Evolutionary conservation across 192 early-diverging fungal species (phyloP), one percentile per base, ranked within the genome.

Genomic region (Backusella sp.): DNA sequence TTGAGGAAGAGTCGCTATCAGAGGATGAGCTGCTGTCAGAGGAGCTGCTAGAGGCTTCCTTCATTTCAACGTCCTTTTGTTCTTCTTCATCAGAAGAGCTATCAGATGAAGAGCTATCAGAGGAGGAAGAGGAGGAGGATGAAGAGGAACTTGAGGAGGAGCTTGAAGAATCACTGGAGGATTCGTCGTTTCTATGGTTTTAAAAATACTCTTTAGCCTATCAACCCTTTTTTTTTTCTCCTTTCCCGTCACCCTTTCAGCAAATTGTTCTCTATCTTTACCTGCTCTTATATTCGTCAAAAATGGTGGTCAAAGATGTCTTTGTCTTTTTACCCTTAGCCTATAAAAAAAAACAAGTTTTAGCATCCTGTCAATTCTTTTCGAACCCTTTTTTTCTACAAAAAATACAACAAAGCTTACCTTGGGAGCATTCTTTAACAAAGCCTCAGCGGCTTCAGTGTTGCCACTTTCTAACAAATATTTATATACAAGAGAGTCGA

Each of bases 401-500:
- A 30, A 3, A 32, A 32, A 32, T 32, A 32, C 32, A 32, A 34
- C 7, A 59, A 26, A 17, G 28, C 68, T 81, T 77, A 81, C 80
- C 4, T 67, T 70, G 21, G 76, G 46, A 62, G 36, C 37, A 12
- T 76, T 70, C 35, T 77, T 77, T 35, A 77, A 77, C 19, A 81
- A 74, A n/a, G 76, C 73, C n/a, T 77, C 66, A 19, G 80, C 80
- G 19, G 73, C 73, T 9, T 74, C 70, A 12, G 41, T 72, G 6
- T 71, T 68, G 23, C 76, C 80, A 21, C 28, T 70, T 14, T 74
- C 66, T 28, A 74, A 4, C 8, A 81, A 68, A 42, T 81, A 81
- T 66, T 81, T 36, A 37, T 81, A 77, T 14, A 81, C 76, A 34
- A 81, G 28, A 32, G 76, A 66, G 28, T 81, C 73, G 26, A 81